Base-by-base conservation (phyloP, 345 rosid genomes). In the Syzygium aromaticum region DNA sequence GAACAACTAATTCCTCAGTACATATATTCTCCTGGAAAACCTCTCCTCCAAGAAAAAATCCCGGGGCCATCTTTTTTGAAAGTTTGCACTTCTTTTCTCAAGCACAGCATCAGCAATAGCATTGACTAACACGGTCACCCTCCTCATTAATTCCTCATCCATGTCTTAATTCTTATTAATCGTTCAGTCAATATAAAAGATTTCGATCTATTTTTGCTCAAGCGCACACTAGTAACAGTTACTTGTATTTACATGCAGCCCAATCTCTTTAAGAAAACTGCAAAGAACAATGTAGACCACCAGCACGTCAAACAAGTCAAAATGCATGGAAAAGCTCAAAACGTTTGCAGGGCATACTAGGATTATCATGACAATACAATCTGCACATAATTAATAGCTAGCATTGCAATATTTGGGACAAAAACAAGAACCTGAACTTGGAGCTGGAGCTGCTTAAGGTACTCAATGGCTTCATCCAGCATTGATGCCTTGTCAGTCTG, bases 401-500 rank as follows among this genome's bases (percentile, higher is more conserved):
- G 51, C 21, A 38, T 64, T 5, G 49, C 28, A 53, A 84, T 38
- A 52, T 61, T 51, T 84, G 61, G 61, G 54, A 54, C 7, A 64
- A 61, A 61, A 51, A 77, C 63, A 86, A 91, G 86, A 54, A 96
- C 99, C 98, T 97, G 98, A 30, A 96, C 98, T 94, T 96, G 99
- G 83, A 96, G 98, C 92, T 97, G 99, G 88, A 97, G 99, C 91
- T 96, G 97, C 91, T 97, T 96, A 85, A 97, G 92, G 90, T 97
- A 97, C 87, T 97, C 98, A 16, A 97, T 97, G 11, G 96, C 99
- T 92, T 97, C 98, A 89, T 97, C 99, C 14, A 97, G 96, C 99
- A 96, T 96, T 5, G 99, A 97, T 86, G 99, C 99, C 87, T 97
- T 97, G 89, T 97, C 99, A 13, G 99, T 94, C 99, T 97, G 90